Conservation (phyloP, 805 yeast species). For the Cyberlindnera mississippiensis region DNA sequence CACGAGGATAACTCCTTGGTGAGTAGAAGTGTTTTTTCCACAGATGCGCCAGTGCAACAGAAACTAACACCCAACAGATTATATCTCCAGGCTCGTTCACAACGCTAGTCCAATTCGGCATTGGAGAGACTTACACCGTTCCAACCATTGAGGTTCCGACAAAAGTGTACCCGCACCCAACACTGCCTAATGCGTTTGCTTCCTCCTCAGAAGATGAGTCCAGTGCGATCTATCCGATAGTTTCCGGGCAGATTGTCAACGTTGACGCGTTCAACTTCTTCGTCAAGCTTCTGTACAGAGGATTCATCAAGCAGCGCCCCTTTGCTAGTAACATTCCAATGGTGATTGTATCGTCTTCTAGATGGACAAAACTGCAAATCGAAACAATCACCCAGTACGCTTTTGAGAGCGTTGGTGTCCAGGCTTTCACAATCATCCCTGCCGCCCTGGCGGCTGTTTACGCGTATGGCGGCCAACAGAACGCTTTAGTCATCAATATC, state of each 20-base stretch:
- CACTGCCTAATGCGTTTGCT: conserved; percentile 30
- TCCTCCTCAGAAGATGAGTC: conserved; percentile 32
- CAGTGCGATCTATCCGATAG: conserved; percentile 57
- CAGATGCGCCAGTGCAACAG: neutral
- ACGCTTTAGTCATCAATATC: conserved; percentile 73
- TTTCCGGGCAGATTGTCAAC: conserved; percentile 59
- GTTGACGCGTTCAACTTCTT: conserved; percentile 67
- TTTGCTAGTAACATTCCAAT: conserved; percentile 56
- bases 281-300: conserved; percentile 43
- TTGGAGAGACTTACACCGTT: conserved; percentile 66
- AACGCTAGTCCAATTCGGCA: conserved; percentile 77
- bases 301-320: conserved; percentile 34
- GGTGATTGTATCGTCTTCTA: conserved; percentile 57
- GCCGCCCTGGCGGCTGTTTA: conserved; percentile 64
- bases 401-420: conserved; percentile 68
- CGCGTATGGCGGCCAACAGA: conserved; percentile 65
- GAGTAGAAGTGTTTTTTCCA: conserved; percentile 7
- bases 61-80: conserved; percentile 33
- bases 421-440: conserved; percentile 70
- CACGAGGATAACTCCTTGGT: conserved; percentile 27
- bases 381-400: conserved; percentile 72
- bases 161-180: conserved; percentile 51
- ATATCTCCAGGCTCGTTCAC: conserved; percentile 75
- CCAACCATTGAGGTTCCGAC: conserved; percentile 80
- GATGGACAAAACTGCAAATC: conserved; percentile 64